Evolutionary conservation across 164 flowering plant species (phyloP).

Genomic region (Stephania yunnanensis): DNA sequence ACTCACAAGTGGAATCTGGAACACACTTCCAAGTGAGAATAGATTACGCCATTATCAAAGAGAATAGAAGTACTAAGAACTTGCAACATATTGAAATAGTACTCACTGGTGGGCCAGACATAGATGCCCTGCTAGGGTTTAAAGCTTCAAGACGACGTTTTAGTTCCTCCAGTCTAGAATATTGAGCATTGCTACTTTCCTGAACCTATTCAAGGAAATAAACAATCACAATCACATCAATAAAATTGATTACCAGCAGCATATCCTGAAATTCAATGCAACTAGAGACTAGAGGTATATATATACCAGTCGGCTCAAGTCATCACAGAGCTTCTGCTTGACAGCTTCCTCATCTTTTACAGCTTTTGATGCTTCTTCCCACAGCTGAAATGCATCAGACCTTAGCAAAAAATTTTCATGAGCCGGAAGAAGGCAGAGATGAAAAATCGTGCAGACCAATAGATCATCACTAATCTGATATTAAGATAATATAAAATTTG

Average conservation of each 20-base stretch:
- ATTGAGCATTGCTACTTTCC: conserved; percentile 74
- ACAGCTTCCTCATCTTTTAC: conserved; percentile 80
- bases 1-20: background rate
- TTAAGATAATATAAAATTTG: background rate
- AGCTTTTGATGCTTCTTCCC: conserved; percentile 76
- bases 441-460: background rate
- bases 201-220: conserved; percentile 51
- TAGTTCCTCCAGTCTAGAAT: conserved; percentile 76
- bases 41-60: background rate
- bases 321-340: conserved; percentile 90
- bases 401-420: background rate
- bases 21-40: background rate
- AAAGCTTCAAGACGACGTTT: conserved; percentile 84
- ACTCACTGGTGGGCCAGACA: conserved; percentile 34
- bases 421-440: background rate
- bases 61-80: background rate
- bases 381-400: conserved; percentile 36
- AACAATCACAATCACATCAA: background rate
- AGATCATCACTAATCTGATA: background rate
- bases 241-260: background rate
- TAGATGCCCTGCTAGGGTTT: conserved; percentile 72
- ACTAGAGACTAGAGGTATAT: background rate
- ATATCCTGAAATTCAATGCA: background rate
- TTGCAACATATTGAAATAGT: background rate
- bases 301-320: conserved; percentile 68